Percentiles rank a stretch among this genome's conserved stretches.
Evolutionary conservation across 2,329 filamentous ascomycete species (phyloP).

Genomic region (Cryphonectria parasitica): DNA sequence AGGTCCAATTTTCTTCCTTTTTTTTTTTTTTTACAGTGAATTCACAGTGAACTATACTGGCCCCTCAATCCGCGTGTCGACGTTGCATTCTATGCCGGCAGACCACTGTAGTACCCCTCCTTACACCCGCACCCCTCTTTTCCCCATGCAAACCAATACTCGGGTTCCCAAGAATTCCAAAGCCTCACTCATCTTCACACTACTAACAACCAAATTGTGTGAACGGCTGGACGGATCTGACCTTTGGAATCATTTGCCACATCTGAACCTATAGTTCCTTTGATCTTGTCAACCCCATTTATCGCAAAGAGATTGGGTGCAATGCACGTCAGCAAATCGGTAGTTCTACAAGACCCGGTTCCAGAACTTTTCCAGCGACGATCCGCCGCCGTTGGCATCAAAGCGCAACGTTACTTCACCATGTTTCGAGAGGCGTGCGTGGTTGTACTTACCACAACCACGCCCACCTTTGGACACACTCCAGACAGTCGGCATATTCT

Average conservation of each 20-base stretch:
- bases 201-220: neutral
- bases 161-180: neutral
- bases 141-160: neutral
- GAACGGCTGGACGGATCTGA: neutral
- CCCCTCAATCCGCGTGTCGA: slow-evolving; percentile 9
- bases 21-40: neutral
- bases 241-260: neutral
- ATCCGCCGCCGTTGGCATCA: slow-evolving; percentile 4
- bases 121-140: neutral
- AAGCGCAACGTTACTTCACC: slow-evolving; percentile 17
- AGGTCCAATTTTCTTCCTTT: neutral
- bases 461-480: neutral
- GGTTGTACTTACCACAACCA: neutral
- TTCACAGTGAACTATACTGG: neutral
- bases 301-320: neutral
- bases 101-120: neutral
- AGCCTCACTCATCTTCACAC: neutral
- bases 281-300: neutral
- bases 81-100: slow-evolving; percentile 17
- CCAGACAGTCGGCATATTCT: neutral
- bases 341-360: neutral
- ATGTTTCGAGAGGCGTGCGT: slow-evolving; percentile 4
- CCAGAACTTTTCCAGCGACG: neutral
- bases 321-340: neutral
- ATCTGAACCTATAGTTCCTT: neutral